Base-by-base conservation (phyloP, 306 rosid species). In the Elaeagnus macrophylla region DNA sequence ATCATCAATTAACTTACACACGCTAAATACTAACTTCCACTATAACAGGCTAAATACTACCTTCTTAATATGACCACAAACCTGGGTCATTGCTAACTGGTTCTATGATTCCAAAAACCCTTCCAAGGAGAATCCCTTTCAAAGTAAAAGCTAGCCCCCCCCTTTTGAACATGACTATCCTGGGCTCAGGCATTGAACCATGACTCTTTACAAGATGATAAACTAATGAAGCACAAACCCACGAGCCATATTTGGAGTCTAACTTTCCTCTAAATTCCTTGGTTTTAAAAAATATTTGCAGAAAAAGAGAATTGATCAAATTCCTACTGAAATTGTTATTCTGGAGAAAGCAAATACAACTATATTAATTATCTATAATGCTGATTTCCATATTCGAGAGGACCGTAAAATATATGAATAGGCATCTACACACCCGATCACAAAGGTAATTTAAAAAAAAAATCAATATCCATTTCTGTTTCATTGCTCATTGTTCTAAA, bases 141-240 rank as follows among this genome's bases (percentile, higher is more conserved):
- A 50, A 36, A 66, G 51, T n/a, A 51, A 8, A 65, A 39, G 39
- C 62, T 39, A 13, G 37, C 38, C 25, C 1, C 49, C 46, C 48
- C 51, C 12, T 61, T 36, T n/a, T 51, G 1, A 43, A 43, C 6
- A 39, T 52, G 25, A 47, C 9, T 45, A 40, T 17, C 17, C 41
- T 35, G 16, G 20, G 38, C 7, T 14, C 52, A 51, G 36, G 12
- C 12, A 64, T 12, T 53, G 56, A 61, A 9, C 62, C 57, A 55
- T 7, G 55, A 13, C 16, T 59, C 16, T 16, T 25, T 20, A 6
- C 9, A 39, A 39, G 16, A 39, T 14, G 5, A 39, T 20, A 18
- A 6, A 11, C 0, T 13, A 42, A 32, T 9, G 42, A 62, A 7
- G 41, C 41, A 41, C 52, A 7, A 42, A 62, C 0, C 32, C 51